Conservation (phyloP, 257 asterid species). For the Nicotiana attenuata region DNA sequence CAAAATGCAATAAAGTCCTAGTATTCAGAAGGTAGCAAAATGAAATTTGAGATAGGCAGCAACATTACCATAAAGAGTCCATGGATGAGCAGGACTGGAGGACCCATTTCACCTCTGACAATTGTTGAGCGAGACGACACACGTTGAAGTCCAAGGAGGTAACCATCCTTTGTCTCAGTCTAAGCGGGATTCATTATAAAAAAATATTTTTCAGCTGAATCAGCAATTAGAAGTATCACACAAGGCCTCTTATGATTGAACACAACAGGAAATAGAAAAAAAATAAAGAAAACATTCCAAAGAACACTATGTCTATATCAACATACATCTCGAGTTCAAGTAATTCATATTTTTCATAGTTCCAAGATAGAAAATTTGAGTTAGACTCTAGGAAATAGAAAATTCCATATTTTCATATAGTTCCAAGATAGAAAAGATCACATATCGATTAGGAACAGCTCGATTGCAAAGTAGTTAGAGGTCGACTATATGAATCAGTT, state of each 20-base stretch:
- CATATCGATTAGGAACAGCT: background rate
- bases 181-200: slow-evolving; percentile 18
- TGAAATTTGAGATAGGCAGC: background rate
- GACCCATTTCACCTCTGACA: slow-evolving; percentile 27
- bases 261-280: background rate
- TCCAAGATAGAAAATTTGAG: background rate
- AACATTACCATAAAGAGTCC: slow-evolving; percentile 79
- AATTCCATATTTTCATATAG: background rate
- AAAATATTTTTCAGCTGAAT: background rate
- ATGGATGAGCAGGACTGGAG: slow-evolving; percentile 84
- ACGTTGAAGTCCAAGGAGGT: slow-evolving; percentile 81
- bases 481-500: background rate
- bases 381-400: background rate
- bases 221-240: background rate
- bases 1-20: slow-evolving; percentile 2
- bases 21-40: background rate
- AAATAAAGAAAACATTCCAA: background rate
- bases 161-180: slow-evolving; percentile 82
- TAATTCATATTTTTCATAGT: background rate
- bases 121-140: slow-evolving; percentile 55
- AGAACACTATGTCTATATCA: background rate
- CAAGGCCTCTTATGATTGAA: slow-evolving; percentile 1
- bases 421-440: background rate
- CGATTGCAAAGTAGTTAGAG: background rate
- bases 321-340: background rate